Evolutionary conservation across 805 yeast species (phyloP), one percentile per base, ranked within the genome.

Genomic region (Suhomyces kilbournensis): DNA sequence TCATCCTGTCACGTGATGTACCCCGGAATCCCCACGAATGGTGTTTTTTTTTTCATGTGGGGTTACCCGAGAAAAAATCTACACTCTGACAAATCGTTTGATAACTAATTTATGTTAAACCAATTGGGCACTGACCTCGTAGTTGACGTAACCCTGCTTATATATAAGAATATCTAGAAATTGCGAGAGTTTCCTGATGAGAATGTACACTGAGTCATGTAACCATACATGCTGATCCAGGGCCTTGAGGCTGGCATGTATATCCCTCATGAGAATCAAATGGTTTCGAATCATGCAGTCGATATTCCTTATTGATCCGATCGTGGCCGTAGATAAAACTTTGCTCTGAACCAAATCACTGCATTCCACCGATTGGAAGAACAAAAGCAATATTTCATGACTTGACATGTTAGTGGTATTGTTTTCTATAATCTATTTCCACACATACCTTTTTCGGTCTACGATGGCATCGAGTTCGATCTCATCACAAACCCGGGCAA

Each of bases 231-330:
- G 42, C 14, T 38, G 42, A 10, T 38, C 10, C 23, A 19, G 1
- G 22, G 23, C 42, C 23, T 19, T 9, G 12, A 17, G 20, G 23
- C 14, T 38, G 8, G 15, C 14, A 19, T 45, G 17, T 28, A 45
- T 15, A 26, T 15, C 30, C n/a, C 19, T 25, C 25, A 45, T 15
- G n/a, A 25, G 25, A n/a, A 45, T 39, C 28, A 45, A 25, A 9
- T 45, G 34, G 15, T 17, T 26, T 26, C 48, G 48, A 25, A 45
- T 25, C 38, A 28, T 30, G 8, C 34, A 45, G 48, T 45, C 38
- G 20, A 30, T 20, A n/a, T 45, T 19, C 30, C 35, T 38, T 8
- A 38, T 17, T 10, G 42, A 38, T 10, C 14, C 23, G 14, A 38
- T 7, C n/a, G 42, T 38, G 23, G 42, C 42, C 42, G 42, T 12